Percentiles rank a stretch among this genome's conserved stretches.
These are phyloP conservation scores for Epichloe hybrida DNA, from an alignment of 2,329 filamentous ascomycete species.

Conservation along the genomic window DNA sequence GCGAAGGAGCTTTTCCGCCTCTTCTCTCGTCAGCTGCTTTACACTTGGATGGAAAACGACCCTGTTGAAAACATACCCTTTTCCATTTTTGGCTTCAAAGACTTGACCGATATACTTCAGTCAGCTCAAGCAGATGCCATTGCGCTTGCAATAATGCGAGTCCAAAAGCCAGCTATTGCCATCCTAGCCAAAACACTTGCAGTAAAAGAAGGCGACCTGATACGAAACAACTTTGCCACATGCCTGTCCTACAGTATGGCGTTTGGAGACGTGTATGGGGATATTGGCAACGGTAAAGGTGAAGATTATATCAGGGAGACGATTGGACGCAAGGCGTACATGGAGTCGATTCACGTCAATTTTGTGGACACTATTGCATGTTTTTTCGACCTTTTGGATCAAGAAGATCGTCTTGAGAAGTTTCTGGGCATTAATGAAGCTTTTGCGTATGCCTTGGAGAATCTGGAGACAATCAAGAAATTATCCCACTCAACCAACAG, in stretches of 20 bases:
- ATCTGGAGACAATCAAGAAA: constrained; percentile 54
- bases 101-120: constrained; percentile 52
- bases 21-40: constrained; percentile 80
- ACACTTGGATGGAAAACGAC: constrained; percentile 70
- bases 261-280: constrained; percentile 26
- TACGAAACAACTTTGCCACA: constrained; percentile 60
- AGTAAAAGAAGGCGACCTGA: constrained; percentile 39
- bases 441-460: constrained; percentile 47
- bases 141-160: constrained; percentile 72
- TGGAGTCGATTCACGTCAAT: constrained; percentile 48
- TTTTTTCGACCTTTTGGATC: constrained; percentile 64
- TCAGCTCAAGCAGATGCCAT: constrained; percentile 65
- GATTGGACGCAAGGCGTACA: constrained; percentile 53
- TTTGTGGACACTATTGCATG: constrained; percentile 66
- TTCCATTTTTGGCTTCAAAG: constrained; percentile 67
- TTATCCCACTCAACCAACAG: constrained; percentile 51
- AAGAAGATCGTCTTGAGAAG: constrained; percentile 61
- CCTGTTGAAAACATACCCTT: constrained; percentile 63
- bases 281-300: constrained; percentile 33
- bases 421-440: constrained; percentile 45
- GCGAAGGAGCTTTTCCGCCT: constrained; percentile 63
- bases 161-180: constrained; percentile 48
- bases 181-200: constrained; percentile 47
- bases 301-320: constrained; percentile 55
- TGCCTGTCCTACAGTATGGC: constrained; percentile 74